Percentiles rank a stretch among this genome's conserved stretches.
phyloP scores from a whole-genome alignment of 176 grass and related monocot genomes.

The Ampelocalamus luodianensis region DNA sequence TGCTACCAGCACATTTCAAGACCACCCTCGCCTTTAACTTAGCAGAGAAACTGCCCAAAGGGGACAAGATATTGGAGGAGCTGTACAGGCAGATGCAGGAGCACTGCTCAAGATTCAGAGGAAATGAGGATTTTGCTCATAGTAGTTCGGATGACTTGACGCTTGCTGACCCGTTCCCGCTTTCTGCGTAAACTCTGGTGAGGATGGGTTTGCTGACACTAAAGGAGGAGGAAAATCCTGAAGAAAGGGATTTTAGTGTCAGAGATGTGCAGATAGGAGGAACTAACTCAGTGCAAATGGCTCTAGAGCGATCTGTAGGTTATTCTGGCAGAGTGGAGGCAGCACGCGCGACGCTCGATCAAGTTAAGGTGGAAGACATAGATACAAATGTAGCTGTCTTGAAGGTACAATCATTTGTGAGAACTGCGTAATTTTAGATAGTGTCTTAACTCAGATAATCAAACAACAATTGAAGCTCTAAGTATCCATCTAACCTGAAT shows the following conservation, averaged over 20 bases:
- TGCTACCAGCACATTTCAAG: conserved; percentile 76
- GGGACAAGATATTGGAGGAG: conserved; percentile 88
- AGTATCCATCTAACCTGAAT: neutral
- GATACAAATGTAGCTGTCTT: conserved; percentile 87
- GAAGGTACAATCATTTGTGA: conserved; percentile 43
- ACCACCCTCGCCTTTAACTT: conserved; percentile 86
- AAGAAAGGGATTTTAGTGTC: conserved; percentile 48
- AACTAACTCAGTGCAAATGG: conserved; percentile 67
- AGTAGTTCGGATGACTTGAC: conserved; percentile 44
- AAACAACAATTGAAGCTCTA: neutral
- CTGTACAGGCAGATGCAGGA: conserved; percentile 64
- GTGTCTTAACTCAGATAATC: neutral
- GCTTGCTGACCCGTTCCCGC: conserved; percentile 58
- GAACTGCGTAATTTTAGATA: neutral
- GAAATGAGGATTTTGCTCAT: conserved; percentile 27
- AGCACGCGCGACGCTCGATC: conserved; percentile 72
- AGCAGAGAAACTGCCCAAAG: conserved; percentile 92
- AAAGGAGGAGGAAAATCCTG: conserved; percentile 46
- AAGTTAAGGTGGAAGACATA: conserved; percentile 84
- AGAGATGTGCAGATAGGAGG: conserved; percentile 63
- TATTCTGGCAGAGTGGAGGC: conserved; percentile 75
- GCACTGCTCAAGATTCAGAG: conserved; percentile 45
- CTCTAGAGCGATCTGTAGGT: conserved; percentile 69
- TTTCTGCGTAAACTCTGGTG: conserved; percentile 60
- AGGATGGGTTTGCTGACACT: conserved; percentile 68